Evolutionary conservation across 1,284 basidiomycete genomes (phyloP), one percentile per base, ranked within the genome.

Genomic region (Papiliotrema nemorosa): DNA sequence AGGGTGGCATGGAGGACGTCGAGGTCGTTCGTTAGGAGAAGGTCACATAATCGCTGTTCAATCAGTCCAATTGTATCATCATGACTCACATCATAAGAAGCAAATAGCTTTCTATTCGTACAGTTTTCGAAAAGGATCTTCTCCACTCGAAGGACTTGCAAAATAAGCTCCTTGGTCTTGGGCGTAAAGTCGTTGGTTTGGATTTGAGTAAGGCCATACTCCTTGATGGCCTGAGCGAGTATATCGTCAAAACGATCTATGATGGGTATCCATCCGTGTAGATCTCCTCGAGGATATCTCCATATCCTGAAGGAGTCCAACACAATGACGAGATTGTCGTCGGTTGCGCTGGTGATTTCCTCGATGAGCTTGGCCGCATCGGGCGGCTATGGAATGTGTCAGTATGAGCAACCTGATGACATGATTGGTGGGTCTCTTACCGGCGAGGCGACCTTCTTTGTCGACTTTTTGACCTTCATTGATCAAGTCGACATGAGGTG

Each of bases 251-350:
- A 94, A 70, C 89, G 88, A 79, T 99, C 94, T 44, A 98, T 83
- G 52, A 93, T 88, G 66, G 85, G 85, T 66, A 90, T 86, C 96
- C 96, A 99, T 52, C 89, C 86, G 77, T 97, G 91, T 53, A 99
- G 81, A 79, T 99, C 96, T 52, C 92, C 94, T 58, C 96, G 83
- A 25, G 93, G 90, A 87, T 90, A 98, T 74, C 83, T 86, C 96
- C 96, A 99, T 16, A 55, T 44, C 14, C 59, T 52, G 31, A 72
- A 54, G 10, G 46, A 35, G 5, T 49, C 45, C 18, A 69, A 55
- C 14, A 60, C 46, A 4, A 22, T 14, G 35, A 56, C 54, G 18
- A 73, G 59, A 16, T 66, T 64, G 4, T 57, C 44, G 5, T 69
- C 62, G 18, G 57, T 39, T 12, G 66, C 55, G 20, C 42, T 52